phyloP scores from a whole-genome alignment of 2,329 filamentous ascomycete genomes.

The Ambrosiella cleistominuta region DNA sequence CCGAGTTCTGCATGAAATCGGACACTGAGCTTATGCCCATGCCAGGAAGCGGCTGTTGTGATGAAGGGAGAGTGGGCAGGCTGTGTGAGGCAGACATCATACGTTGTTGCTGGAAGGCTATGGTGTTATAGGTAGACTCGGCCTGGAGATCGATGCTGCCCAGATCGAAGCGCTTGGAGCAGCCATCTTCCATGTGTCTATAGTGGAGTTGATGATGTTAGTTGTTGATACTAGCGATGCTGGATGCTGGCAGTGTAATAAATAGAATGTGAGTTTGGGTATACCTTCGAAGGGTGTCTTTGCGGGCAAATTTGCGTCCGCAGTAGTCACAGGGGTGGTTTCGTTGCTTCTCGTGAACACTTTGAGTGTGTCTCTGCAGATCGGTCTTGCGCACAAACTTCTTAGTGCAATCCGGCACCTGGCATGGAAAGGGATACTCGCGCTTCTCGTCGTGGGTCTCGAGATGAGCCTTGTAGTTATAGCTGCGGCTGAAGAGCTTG shows the following conservation, averaged over 20 bases:
- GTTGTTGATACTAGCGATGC: neutral
- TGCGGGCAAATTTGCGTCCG: constrained; percentile 53
- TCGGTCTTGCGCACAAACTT: constrained; percentile 74
- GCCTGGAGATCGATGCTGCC: constrained; percentile 30
- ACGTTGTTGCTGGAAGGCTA: constrained; percentile 5
- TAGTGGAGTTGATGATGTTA: neutral
- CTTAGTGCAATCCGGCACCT: constrained; percentile 46
- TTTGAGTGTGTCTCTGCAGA: constrained; percentile 43
- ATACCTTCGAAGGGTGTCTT: constrained; percentile 68
- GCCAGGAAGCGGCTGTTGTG: constrained; percentile 1
- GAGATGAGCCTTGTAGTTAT: constrained; percentile 77
- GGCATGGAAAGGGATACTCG: constrained; percentile 54
- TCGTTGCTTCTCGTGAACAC: constrained; percentile 56
- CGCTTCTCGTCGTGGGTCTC: constrained; percentile 64
- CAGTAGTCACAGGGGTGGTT: constrained; percentile 57
- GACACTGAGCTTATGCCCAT: constrained; percentile 4
- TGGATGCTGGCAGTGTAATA: neutral
- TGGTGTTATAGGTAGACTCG: constrained; percentile 18
- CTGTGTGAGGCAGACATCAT: constrained; percentile 1
- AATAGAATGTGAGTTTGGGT: constrained; percentile 13
- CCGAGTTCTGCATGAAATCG: constrained; percentile 3
- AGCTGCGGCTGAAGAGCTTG: constrained; percentile 63
- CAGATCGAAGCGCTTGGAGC: constrained; percentile 47
- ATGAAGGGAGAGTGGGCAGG: constrained; percentile 1
- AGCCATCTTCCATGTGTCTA: constrained; percentile 64